Conservation (phyloP, 2,329 filamentous ascomycete species). For the Xylariaceae sp. region DNA sequence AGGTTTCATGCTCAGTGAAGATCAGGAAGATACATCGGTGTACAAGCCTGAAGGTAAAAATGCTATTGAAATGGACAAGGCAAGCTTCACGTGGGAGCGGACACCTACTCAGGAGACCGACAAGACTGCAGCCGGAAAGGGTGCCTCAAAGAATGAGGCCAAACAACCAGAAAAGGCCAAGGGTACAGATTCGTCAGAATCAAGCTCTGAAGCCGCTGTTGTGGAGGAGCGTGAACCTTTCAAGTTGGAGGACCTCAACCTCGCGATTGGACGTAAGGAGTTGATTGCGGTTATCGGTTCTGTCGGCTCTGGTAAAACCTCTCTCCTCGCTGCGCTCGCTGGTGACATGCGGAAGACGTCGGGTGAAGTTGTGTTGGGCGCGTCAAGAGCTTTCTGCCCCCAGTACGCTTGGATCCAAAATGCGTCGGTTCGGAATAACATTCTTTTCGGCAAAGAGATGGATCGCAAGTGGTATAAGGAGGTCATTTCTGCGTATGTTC, state of each 20-base stretch:
- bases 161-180: slow-evolving; percentile 26
- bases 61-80: slow-evolving; percentile 66
- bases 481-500: slow-evolving; percentile 68
- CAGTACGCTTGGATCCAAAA: slow-evolving; percentile 99
- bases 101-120: slow-evolving; percentile 52
- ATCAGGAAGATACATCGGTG: slow-evolving; percentile 66
- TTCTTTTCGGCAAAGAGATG: slow-evolving; percentile 78
- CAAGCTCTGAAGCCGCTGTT: slow-evolving; percentile 50
- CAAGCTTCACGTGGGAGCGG: slow-evolving; percentile 83
- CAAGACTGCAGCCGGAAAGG: slow-evolving; percentile 43
- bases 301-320: slow-evolving; percentile 89
- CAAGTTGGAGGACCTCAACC: slow-evolving; percentile 61
- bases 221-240: slow-evolving; percentile 62
- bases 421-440: slow-evolving; percentile 78
- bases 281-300: slow-evolving; percentile 79
- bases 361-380: slow-evolving; percentile 70
- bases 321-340: slow-evolving; percentile 78
- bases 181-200: slow-evolving; percentile 35
- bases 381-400: slow-evolving; percentile 81
- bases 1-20: slow-evolving; percentile 81
- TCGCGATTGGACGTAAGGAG: slow-evolving; percentile 67
- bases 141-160: slow-evolving; percentile 36
- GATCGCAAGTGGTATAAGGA: slow-evolving; percentile 73
- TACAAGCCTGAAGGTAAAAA: slow-evolving; percentile 53
- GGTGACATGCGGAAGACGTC: slow-evolving; percentile 86